phyloP scores from a whole-genome alignment of 345 rosid genomes.

The Zanthoxylum bungeanum region DNA sequence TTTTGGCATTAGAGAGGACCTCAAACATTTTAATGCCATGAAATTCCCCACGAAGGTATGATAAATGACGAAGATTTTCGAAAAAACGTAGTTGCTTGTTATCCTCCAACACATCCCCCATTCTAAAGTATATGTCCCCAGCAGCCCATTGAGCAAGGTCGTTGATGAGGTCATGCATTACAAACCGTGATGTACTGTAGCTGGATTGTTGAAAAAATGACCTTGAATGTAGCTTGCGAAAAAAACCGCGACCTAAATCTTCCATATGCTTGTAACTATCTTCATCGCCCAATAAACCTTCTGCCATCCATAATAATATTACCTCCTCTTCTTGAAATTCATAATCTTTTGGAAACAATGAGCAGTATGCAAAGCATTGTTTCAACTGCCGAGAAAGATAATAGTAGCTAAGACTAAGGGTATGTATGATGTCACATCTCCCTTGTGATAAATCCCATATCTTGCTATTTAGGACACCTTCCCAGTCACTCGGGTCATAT shows the following conservation, averaged over 20 bases:
- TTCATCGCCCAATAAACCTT: constrained; percentile 3
- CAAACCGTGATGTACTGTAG: not conserved
- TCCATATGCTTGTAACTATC: not conserved
- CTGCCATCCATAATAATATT: constrained; percentile 19
- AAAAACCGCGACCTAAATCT: not conserved
- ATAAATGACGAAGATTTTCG: constrained; percentile 1
- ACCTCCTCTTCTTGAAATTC: constrained; percentile 15
- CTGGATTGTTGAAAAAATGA: constrained; percentile 18
- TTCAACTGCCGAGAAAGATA: not conserved
- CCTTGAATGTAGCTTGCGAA: not conserved
- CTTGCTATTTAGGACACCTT: not conserved
- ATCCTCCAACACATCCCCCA: not conserved
- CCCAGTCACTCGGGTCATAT: not conserved
- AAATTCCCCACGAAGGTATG: not conserved
- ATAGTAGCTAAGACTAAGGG: constrained; percentile 3
- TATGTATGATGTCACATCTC: not conserved
- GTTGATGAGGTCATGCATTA: constrained; percentile 20
- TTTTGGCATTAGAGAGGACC: not conserved
- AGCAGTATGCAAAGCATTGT: constrained; percentile 15
- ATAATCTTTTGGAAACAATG: constrained; percentile 12
- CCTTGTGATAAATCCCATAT: constrained; percentile 5
- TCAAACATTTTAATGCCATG: not conserved
- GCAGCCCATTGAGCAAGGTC: constrained; percentile 21
- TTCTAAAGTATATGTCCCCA: not conserved
- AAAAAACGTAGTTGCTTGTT: not conserved